These are phyloP conservation scores for Ophiostoma australiae DNA, from an alignment of 2,329 filamentous ascomycete genomes.

Conservation along the genomic window DNA sequence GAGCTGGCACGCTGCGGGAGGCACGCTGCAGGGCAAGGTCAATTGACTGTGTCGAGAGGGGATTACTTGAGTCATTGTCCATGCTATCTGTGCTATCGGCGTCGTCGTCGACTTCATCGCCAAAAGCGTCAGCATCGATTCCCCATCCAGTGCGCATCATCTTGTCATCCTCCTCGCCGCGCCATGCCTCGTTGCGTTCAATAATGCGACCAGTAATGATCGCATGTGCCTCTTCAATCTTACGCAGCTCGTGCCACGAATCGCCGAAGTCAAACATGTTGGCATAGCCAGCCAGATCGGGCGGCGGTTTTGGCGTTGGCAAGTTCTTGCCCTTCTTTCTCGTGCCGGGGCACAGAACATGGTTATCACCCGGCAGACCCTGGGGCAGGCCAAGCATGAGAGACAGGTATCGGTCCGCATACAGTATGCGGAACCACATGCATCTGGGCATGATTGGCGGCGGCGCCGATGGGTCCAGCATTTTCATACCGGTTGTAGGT, in stretches of 20 bases:
- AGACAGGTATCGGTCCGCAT: constrained; percentile 45
- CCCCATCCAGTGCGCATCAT: not conserved
- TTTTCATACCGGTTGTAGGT: constrained; percentile 25
- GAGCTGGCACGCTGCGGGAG: constrained; percentile 37
- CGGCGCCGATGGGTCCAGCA: constrained; percentile 30
- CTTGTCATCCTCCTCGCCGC: constrained; percentile 17
- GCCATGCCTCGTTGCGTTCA: constrained; percentile 33
- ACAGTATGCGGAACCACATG: constrained; percentile 46
- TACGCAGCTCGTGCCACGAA: constrained; percentile 28
- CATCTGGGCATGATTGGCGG: constrained; percentile 34
- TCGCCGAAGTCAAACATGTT: not conserved
- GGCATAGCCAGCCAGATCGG: not conserved
- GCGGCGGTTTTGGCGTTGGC: not conserved
- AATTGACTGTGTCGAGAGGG: constrained; percentile 34
- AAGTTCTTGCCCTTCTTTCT: not conserved
- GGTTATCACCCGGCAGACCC: constrained; percentile 28
- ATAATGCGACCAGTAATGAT: constrained; percentile 38
- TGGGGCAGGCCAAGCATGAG: constrained; percentile 47
- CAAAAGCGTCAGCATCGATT: not conserved
- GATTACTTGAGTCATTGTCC: constrained; percentile 30
- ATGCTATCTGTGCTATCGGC: constrained; percentile 24
- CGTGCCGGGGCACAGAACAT: not conserved
- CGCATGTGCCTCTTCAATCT: constrained; percentile 36
- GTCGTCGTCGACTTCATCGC: constrained; percentile 2
- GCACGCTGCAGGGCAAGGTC: constrained; percentile 39